Evolutionary conservation across 1,139 yeast species (phyloP).

Genomic region (Candida freyschussii): DNA sequence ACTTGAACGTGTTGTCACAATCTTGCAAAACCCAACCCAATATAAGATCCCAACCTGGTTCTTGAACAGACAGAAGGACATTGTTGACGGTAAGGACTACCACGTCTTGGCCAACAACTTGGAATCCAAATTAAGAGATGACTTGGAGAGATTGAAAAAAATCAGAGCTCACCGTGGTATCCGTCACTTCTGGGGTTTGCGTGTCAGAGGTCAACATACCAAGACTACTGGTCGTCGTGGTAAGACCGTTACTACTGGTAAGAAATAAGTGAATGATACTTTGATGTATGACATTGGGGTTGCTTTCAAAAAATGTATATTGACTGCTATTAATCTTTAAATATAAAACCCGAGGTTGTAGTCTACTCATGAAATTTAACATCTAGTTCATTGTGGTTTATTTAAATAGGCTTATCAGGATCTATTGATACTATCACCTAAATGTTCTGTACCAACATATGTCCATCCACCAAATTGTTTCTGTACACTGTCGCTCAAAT

Average conservation of each 20-base stretch:
- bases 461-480: conserved; percentile 99
- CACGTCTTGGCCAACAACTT: conserved; percentile 98
- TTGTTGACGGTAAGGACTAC: conserved; percentile 98
- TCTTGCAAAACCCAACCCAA: conserved; percentile 99
- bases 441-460: conserved; percentile 60
- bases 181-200: conserved; percentile 99
- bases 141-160: conserved; percentile 99
- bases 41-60: conserved; percentile 99
- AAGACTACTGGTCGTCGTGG: conserved; percentile 98
- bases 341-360: too few relatives aligned
- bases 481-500: conserved; percentile 83
- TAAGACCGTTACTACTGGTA: conserved; percentile 24
- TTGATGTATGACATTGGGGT: too few relatives aligned
- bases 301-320: too few relatives aligned
- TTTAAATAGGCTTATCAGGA: too few relatives aligned
- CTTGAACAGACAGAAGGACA: conserved; percentile 99
- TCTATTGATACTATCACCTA: conserved; percentile 23
- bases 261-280: conserved; percentile 2
- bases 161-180: conserved; percentile 99
- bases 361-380: too few relatives aligned
- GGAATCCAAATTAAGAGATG: conserved; percentile 99
- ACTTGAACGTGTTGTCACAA: conserved; percentile 99
- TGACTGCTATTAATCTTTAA: too few relatives aligned
- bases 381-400: too few relatives aligned
- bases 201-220: conserved; percentile 99